Conservation (phyloP, 1,284 basidiomycete species). For the Meira nashicola region DNA sequence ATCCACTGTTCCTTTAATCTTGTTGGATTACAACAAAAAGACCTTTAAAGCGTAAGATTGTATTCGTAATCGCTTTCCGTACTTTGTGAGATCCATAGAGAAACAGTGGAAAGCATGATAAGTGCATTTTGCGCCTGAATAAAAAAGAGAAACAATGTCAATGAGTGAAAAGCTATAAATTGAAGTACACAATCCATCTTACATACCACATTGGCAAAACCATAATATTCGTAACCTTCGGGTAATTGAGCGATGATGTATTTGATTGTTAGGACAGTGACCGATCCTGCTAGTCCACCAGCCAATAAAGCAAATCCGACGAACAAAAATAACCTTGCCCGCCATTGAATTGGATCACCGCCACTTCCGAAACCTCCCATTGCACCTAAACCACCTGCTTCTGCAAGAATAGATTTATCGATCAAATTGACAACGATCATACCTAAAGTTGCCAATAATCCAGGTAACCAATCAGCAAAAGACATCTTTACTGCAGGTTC, state of each 20-base stretch:
- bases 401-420: constrained; percentile 83
- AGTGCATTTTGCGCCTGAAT: constrained; percentile 66
- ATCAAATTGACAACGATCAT: constrained; percentile 90
- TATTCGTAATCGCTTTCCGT: constrained; percentile 79
- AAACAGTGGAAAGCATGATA: constrained; percentile 81
- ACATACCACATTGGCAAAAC: constrained; percentile 73
- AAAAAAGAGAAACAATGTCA: background rate
- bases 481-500: constrained; percentile 77
- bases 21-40: too few species aligned
- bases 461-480: constrained; percentile 92
- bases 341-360: constrained; percentile 73
- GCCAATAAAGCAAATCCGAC: constrained; percentile 95
- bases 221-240: constrained; percentile 79
- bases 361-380: constrained; percentile 38
- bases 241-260: constrained; percentile 73
- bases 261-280: constrained; percentile 84
- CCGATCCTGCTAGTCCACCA: constrained; percentile 85
- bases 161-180: background rate
- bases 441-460: constrained; percentile 85
- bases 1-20: too few species aligned
- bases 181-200: too few species aligned
- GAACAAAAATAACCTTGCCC: constrained; percentile 82
- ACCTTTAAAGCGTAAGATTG: constrained; percentile 58
- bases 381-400: constrained; percentile 56
- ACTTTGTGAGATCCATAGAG: constrained; percentile 82